A percentile compares a stretch with the other conserved stretches of the same genome.
These are phyloP conservation scores for Lipomyces starkeyi DNA, from an alignment of 805 yeast species.

Conservation along the genomic window DNA sequence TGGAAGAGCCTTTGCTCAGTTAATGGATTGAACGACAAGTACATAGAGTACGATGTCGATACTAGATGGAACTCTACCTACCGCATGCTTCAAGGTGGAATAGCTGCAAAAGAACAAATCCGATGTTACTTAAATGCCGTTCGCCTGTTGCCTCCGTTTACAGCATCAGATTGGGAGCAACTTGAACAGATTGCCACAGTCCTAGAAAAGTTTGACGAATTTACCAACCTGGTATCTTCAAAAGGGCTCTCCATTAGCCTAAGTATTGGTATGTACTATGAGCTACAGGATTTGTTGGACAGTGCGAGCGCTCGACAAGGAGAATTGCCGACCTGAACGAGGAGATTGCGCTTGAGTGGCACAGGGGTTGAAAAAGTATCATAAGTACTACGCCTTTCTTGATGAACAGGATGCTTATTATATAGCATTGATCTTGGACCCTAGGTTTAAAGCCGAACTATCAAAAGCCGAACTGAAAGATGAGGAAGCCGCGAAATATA, in stretches of 20 bases:
- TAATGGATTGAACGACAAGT: background rate
- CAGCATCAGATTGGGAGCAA: background rate
- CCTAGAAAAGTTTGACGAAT: background rate
- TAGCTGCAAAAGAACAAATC: background rate
- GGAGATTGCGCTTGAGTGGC: background rate
- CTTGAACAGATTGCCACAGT: background rate
- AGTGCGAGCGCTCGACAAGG: background rate
- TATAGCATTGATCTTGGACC: background rate
- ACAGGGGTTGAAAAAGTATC: background rate
- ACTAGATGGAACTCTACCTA: too few relatives aligned
- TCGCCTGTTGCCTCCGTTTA: too few relatives aligned
- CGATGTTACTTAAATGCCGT: too few relatives aligned
- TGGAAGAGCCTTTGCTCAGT: background rate
- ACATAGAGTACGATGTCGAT: background rate
- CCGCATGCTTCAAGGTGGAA: background rate
- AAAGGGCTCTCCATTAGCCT: background rate
- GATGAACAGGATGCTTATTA: background rate
- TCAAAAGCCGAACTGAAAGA: background rate
- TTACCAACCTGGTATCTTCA: background rate
- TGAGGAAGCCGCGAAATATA: constrained; percentile 2
- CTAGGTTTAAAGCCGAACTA: background rate
- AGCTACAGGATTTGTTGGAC: background rate
- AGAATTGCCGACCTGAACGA: background rate
- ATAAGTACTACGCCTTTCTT: too few relatives aligned
- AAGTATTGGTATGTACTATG: background rate